A percentile compares a stretch with the other conserved stretches of the same genome.
phyloP scores from a whole-genome alignment of 2,329 filamentous ascomycete species.

The Phialocephala subalpina region DNA sequence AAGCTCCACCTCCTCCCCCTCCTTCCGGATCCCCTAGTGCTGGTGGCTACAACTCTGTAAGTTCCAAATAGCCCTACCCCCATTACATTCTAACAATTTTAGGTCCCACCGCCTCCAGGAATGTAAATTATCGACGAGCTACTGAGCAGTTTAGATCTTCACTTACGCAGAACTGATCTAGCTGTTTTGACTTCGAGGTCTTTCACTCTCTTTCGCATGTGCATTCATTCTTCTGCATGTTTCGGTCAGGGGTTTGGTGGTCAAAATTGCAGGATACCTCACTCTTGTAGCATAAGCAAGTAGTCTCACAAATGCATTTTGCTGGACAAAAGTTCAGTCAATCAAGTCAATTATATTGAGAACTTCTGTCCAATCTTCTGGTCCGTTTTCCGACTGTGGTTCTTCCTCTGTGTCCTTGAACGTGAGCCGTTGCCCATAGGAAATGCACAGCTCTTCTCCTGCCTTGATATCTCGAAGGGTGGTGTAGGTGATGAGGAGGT shows the following conservation, averaged over 20 bases:
- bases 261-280: conserved; percentile 33
- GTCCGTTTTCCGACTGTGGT: conserved; percentile 28
- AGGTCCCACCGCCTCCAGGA: conserved; percentile 61
- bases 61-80: conserved; percentile 14
- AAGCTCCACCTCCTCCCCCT: conserved; percentile 66
- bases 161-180: neutral
- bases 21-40: conserved; percentile 61
- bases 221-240: conserved; percentile 4
- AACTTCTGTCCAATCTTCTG: conserved; percentile 39
- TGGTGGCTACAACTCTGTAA: conserved; percentile 66
- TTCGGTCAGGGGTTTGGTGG: neutral
- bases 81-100: conserved; percentile 20
- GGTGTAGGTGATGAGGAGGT: conserved; percentile 55
- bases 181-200: neutral
- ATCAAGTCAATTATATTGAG: conserved; percentile 43
- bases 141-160: neutral
- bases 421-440: conserved; percentile 46
- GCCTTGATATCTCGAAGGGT: conserved; percentile 55
- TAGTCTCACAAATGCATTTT: conserved; percentile 1
- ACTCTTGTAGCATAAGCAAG: conserved; percentile 26
- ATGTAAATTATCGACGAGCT: conserved; percentile 43
- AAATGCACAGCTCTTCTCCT: conserved; percentile 63
- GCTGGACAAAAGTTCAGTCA: conserved; percentile 33
- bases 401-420: conserved; percentile 46
- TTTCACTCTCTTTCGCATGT: conserved; percentile 4